Base-by-base conservation (phyloP, 208 protist genomes). In the Trypanosoma mega region DNA sequence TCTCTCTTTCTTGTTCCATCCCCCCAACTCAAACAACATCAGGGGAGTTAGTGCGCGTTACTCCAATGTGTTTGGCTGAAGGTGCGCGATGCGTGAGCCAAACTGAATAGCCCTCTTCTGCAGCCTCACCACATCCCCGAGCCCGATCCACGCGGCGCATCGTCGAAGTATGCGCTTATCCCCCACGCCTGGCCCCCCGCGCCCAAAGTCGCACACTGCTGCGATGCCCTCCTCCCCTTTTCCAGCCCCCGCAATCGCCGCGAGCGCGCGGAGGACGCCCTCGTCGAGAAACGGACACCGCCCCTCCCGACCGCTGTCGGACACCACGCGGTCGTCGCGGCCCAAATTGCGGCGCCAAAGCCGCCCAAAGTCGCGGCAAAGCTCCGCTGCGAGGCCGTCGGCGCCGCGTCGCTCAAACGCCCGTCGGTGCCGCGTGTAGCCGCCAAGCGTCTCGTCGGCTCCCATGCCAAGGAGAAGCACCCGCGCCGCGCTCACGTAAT, bases 101-200 rank as follows among this genome's bases (percentile, higher is more conserved):
- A 99, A 99, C 76, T 99, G 97, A 36, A 99, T 98, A 2, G 97
- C 97, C 11, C 97, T 87, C 77, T 99, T 99, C 63, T 97, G 82
- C 46, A 97, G 72, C 16, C 63, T 55, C 20, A 92, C 78, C 24
- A 90, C 82, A 9, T 61, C 67, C 7, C 53, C 37, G 16, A 98
- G 75, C 0, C 96, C 97, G n/a, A 98, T 33, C 29, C 85, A 60
- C 5, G 57, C 57, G 7, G 94, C 96, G 20, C 84, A 78, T 24
- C 57, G 61, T 6, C 95, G 82, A 27, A 98, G 80, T 9, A 98
- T 76, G 20, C 80, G 83, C 79, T 98, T 98, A 55, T 98, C 96
- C 2, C 97, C 97, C 31, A 89, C 78, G 21, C 92, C 93, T 0
- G 81, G 76, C 11, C 58, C 44, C 5, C 90, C 76, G 16, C 51